These are phyloP conservation scores for Debaryomyces maramus DNA, from an alignment of 805 yeast genomes.

Conservation along the genomic window DNA sequence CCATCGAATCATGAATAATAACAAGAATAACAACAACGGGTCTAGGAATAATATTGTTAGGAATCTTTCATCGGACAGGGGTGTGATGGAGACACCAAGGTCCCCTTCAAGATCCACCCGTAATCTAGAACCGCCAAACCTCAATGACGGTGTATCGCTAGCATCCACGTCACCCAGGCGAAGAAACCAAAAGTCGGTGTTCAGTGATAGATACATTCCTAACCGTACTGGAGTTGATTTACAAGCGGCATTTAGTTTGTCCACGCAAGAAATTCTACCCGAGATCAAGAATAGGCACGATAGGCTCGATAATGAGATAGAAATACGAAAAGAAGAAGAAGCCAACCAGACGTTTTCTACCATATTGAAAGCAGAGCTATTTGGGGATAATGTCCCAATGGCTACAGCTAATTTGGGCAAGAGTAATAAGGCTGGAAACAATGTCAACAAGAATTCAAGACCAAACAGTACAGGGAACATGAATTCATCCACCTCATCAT, in stretches of 20 bases:
- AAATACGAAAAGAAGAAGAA: slow-evolving; percentile 68
- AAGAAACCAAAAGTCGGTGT: slow-evolving; percentile 47
- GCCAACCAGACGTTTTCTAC: slow-evolving; percentile 87
- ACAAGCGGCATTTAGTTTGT: slow-evolving; percentile 76
- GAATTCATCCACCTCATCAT: slow-evolving; percentile 2
- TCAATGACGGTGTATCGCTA: slow-evolving; percentile 25
- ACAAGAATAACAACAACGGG: not conserved
- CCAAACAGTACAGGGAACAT: slow-evolving; percentile 22
- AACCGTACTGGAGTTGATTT: slow-evolving; percentile 81
- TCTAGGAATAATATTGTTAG: not conserved
- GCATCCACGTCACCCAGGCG: slow-evolving; percentile 48
- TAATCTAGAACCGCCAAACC: slow-evolving; percentile 36
- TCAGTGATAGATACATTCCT: slow-evolving; percentile 88
- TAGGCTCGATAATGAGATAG: slow-evolving; percentile 58
- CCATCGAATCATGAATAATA: not conserved
- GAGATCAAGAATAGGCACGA: slow-evolving; percentile 25
- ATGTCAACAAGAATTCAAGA: slow-evolving; percentile 2
- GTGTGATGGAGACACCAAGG: slow-evolving; percentile 36
- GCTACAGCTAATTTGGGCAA: slow-evolving; percentile 36
- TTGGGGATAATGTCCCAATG: slow-evolving; percentile 80
- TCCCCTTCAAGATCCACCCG: slow-evolving; percentile 45
- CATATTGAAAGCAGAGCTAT: slow-evolving; percentile 82
- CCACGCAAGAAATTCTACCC: slow-evolving; percentile 44
- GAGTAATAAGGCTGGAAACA: slow-evolving; percentile 1
- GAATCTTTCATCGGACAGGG: slow-evolving; percentile 3